Percentiles rank a stretch among this genome's conserved stretches.
phyloP scores from a whole-genome alignment of 1,139 yeast genomes.

The Suhomyces terraborum region DNA sequence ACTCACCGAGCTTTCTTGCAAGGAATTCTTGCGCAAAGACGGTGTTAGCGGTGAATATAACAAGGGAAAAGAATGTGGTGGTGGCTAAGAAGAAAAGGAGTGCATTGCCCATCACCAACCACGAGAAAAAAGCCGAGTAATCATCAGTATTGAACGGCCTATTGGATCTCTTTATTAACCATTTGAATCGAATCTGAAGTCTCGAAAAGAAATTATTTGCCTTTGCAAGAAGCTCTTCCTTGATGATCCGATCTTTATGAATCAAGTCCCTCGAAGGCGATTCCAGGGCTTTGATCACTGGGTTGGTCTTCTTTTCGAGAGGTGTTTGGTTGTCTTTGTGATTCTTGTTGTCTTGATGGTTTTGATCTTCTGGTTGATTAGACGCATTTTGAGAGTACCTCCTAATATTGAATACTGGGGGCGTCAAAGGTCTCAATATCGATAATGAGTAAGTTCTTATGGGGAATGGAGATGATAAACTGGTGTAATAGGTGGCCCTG shows the following conservation, averaged over 20 bases:
- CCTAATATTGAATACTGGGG: too few relatives aligned
- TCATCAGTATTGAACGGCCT: conserved; percentile 86
- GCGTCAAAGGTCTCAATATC: too few relatives aligned
- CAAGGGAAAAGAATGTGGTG: conserved; percentile 81
- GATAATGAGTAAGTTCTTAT: too few relatives aligned
- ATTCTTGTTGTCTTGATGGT: too few relatives aligned
- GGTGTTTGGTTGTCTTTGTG: too few relatives aligned
- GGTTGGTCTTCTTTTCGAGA: background rate
- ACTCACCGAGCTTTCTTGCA: conserved; percentile 78
- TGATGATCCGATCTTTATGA: conserved; percentile 23
- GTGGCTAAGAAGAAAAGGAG: conserved; percentile 79
- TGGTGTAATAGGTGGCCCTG: too few relatives aligned
- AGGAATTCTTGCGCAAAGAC: conserved; percentile 89
- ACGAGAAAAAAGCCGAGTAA: conserved; percentile 82
- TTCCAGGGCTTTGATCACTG: background rate
- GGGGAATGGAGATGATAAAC: too few relatives aligned
- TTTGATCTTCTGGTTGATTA: too few relatives aligned
- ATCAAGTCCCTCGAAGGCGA: background rate
- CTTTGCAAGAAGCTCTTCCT: conserved; percentile 54
- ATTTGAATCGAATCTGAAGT: conserved; percentile 59
- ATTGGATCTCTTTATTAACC: conserved; percentile 60
- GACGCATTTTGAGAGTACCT: too few relatives aligned
- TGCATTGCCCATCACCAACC: conserved; percentile 87
- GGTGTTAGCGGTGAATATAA: conserved; percentile 78
- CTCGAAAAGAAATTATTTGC: conserved; percentile 55